A percentile compares a stretch with the other conserved stretches of the same genome.
Evolutionary conservation across 768 basidiomycete species (phyloP).

Genomic region (Xerocomellus amylosporus): DNA sequence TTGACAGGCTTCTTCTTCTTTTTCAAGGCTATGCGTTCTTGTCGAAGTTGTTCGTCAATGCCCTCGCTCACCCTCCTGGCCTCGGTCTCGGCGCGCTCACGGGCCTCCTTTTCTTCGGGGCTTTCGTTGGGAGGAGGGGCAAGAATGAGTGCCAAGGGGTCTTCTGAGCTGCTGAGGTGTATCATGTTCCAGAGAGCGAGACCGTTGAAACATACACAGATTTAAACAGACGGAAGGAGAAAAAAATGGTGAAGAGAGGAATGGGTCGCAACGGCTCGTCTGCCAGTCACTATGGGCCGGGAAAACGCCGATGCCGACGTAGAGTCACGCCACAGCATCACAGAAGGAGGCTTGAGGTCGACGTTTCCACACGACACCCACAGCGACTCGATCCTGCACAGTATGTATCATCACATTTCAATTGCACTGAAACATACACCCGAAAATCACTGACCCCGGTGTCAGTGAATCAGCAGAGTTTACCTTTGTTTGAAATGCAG

Average conservation of each 20-base stretch:
- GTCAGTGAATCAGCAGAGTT: no score
- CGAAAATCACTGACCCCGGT: no score
- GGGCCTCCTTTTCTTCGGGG: slow-evolving; percentile 47
- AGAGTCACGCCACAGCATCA: no score
- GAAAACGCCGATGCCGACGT: no score
- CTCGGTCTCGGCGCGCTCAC: slow-evolving; percentile 61
- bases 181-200: slow-evolving; percentile 13
- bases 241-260: background rate
- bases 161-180: slow-evolving; percentile 43
- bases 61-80: slow-evolving; percentile 65
- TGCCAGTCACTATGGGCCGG: no score
- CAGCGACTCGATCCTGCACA: no score
- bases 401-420: no score
- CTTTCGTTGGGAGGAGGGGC: slow-evolving; percentile 68
- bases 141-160: slow-evolving; percentile 59
- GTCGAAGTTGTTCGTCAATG: slow-evolving; percentile 71
- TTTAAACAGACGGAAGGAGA: background rate
- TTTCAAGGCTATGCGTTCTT: slow-evolving; percentile 55
- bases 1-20: slow-evolving; percentile 70
- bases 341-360: no score
- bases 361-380: no score
- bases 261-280: background rate
- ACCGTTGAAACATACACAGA: no score
- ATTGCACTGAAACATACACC: no score
- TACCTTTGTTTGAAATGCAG: no score